Evolutionary conservation across 1,284 basidiomycete species (phyloP).

Genomic region (Cryptococcus hybrid): DNA sequence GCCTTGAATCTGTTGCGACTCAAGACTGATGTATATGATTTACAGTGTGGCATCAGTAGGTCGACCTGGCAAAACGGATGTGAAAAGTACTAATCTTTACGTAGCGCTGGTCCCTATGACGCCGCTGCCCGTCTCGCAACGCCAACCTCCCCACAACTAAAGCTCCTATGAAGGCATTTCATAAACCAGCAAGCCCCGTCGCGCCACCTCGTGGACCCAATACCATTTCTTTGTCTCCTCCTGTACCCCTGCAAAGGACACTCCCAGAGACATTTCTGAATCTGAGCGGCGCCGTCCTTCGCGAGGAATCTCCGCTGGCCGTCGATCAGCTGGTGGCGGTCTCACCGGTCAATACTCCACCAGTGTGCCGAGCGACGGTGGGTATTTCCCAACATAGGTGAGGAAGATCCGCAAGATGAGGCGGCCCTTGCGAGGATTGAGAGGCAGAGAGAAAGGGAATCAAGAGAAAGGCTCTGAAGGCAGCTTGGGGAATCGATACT

Average conservation of each 20-base stretch:
- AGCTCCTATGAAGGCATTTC: slow-evolving; percentile 49
- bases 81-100: not conserved
- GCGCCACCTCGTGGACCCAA: slow-evolving; percentile 13
- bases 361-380: slow-evolving; percentile 43
- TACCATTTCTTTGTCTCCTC: slow-evolving; percentile 26
- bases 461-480: slow-evolving; percentile 47
- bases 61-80: not conserved
- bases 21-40: not conserved
- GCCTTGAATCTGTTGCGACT: not conserved
- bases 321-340: slow-evolving; percentile 36
- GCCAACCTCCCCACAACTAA: slow-evolving; percentile 31
- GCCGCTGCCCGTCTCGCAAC: slow-evolving; percentile 51
- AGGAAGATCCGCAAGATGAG: slow-evolving; percentile 25
- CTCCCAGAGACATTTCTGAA: not conserved
- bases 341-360: slow-evolving; percentile 48
- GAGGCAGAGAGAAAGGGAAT: slow-evolving; percentile 41
- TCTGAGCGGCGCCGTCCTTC: not conserved
- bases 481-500: slow-evolving; percentile 50
- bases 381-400: slow-evolving; percentile 40
- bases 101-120: slow-evolving; percentile 46
- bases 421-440: slow-evolving; percentile 30
- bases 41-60: slow-evolving; percentile 49
- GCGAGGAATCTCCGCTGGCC: slow-evolving; percentile 3
- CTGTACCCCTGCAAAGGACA: slow-evolving; percentile 18
- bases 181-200: slow-evolving; percentile 9